Conservation (phyloP, 1,284 basidiomycete genomes). For the Ustilago vetiveriae region DNA sequence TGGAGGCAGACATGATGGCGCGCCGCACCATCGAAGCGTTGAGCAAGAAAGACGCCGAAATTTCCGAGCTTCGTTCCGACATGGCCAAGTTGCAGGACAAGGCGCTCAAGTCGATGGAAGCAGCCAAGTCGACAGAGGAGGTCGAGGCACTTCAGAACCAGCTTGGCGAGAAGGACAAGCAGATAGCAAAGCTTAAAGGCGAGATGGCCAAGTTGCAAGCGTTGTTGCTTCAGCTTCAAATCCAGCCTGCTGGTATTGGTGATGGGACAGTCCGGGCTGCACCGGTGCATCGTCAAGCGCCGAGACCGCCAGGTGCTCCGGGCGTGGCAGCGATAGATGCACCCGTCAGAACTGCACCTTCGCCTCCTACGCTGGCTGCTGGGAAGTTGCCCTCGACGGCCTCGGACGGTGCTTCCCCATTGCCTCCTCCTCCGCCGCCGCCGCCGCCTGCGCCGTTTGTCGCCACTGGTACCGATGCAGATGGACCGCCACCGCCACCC, state of each 20-base stretch:
- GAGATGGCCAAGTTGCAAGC: slow-evolving; percentile 51
- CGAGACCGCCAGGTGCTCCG: slow-evolving; percentile 38
- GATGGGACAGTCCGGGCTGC: slow-evolving; percentile 17
- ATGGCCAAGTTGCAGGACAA: slow-evolving; percentile 56
- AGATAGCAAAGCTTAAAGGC: slow-evolving; percentile 30
- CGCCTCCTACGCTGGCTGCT: slow-evolving; percentile 2
- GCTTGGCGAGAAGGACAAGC: slow-evolving; percentile 31
- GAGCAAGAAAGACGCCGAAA: slow-evolving; percentile 77
- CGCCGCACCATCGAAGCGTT: slow-evolving; percentile 77
- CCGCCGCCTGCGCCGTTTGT: slow-evolving; percentile 12
- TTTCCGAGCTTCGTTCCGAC: slow-evolving; percentile 67
- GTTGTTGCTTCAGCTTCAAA: slow-evolving; percentile 45
- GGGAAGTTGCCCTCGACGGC: not conserved
- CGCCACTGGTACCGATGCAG: not conserved
- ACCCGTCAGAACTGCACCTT: not conserved
- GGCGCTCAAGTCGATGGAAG: slow-evolving; percentile 39
- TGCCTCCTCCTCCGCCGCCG: slow-evolving; percentile 12
- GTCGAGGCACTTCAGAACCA: slow-evolving; percentile 10
- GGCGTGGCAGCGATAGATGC: not conserved
- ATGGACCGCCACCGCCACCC: slow-evolving; percentile 14
- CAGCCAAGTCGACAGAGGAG: slow-evolving; percentile 20
- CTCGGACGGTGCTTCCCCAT: not conserved
- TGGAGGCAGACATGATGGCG: slow-evolving; percentile 78
- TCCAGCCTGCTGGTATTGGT: slow-evolving; percentile 31
- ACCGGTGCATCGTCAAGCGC: slow-evolving; percentile 35